Conservation (phyloP, 23 red algal species). For the Gracilariopsis chorda region DNA sequence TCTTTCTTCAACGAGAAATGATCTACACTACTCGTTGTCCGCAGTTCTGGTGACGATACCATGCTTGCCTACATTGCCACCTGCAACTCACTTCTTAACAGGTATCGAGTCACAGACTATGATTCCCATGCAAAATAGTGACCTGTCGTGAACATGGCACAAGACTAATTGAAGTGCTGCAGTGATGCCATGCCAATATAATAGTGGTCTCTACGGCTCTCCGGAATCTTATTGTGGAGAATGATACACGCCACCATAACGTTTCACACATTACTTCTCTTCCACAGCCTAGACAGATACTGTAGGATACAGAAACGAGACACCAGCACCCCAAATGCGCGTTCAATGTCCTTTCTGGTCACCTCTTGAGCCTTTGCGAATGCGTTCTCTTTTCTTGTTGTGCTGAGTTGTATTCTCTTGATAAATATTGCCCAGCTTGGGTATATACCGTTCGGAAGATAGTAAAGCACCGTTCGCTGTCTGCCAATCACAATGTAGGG, state of each 20-base stretch:
- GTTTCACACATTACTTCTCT: not conserved
- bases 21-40: not conserved
- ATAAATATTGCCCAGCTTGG: not conserved
- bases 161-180: not conserved
- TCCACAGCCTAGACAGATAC: not conserved
- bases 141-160: too few species aligned
- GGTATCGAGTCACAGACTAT: not conserved
- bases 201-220: not conserved
- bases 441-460: slow-evolving; percentile 30
- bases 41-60: not conserved
- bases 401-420: not conserved
- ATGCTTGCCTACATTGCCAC: not conserved
- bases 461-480: not conserved
- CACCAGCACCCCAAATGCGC: not conserved
- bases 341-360: not conserved
- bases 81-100: not conserved
- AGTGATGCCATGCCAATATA: not conserved
- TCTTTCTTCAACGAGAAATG: not conserved
- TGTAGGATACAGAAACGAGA: not conserved
- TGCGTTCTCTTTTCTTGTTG: not conserved
- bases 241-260: not conserved
- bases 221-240: not conserved
- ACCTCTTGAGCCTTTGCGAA: not conserved
- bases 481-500: slow-evolving; percentile 15
- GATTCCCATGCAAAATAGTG: too few species aligned